Evolutionary conservation across 2,329 filamentous ascomycete species (phyloP).

Genomic region (Trichophyton equinum): DNA sequence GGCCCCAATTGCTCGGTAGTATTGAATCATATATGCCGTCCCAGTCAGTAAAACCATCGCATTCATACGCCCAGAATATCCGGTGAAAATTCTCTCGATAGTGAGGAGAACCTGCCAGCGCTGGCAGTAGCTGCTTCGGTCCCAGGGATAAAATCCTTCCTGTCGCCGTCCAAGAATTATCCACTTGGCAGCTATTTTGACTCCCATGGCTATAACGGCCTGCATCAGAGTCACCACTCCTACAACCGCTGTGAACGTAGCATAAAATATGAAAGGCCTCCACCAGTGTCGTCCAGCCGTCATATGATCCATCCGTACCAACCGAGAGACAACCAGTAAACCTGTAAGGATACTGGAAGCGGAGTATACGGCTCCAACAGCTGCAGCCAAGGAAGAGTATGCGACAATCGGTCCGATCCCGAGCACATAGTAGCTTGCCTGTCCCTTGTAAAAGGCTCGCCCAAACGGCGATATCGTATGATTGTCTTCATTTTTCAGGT

Average conservation of each 20-base stretch:
- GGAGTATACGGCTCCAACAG: not conserved
- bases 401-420: not conserved
- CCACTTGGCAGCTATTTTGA: slow-evolving; percentile 3
- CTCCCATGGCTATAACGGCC: not conserved
- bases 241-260: not conserved
- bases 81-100: not conserved
- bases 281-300: not conserved
- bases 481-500: not conserved
- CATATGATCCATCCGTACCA: not conserved
- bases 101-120: slow-evolving; percentile 4
- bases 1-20: not conserved
- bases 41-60: not conserved
- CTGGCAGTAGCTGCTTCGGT: slow-evolving; percentile 5
- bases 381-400: not conserved
- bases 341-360: not conserved
- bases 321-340: not conserved
- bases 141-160: not conserved
- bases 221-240: not conserved
- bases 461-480: not conserved
- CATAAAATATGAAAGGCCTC: not conserved
- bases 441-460: not conserved
- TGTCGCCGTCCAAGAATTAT: not conserved
- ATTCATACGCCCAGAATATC: not conserved
- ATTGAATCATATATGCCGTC: not conserved
- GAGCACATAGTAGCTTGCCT: not conserved